These are phyloP conservation scores for Artemisia annua DNA, from an alignment of 129 eudicot genomes.

Conservation along the genomic window DNA sequence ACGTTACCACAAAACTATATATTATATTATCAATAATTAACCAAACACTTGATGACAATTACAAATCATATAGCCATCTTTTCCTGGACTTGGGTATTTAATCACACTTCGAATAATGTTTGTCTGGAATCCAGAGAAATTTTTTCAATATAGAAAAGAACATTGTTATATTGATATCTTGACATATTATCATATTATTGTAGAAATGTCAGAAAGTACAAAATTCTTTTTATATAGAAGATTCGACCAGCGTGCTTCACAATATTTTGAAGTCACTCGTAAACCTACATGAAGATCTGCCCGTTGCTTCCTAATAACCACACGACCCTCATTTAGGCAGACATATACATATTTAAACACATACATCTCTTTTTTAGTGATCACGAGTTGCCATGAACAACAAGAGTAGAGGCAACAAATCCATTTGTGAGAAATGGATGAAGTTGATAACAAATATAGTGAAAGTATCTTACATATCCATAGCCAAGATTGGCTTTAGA, in stretches of 20 bases:
- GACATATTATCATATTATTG: not conserved
- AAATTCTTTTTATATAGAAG: conserved; percentile 35
- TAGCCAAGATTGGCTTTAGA: conserved; percentile 38
- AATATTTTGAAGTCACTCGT: not conserved
- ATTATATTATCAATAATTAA: not conserved
- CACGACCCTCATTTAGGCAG: not conserved
- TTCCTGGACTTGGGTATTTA: not conserved
- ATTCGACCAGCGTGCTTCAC: conserved; percentile 28
- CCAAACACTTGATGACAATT: conserved; percentile 13
- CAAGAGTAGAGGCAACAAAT: conserved; percentile 32
- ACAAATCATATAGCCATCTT: conserved; percentile 5
- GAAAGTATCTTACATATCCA: conserved; percentile 44
- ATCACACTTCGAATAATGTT: conserved; percentile 9
- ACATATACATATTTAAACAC: not conserved
- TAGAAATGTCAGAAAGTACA: conserved; percentile 19
- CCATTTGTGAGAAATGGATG: conserved; percentile 53
- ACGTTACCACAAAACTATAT: conserved; percentile 10
- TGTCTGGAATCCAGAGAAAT: conserved; percentile 35
- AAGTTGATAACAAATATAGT: conserved; percentile 45
- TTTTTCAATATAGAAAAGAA: conserved; percentile 14
- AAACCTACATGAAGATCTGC: no score
- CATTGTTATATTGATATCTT: not conserved
- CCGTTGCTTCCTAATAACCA: conserved; percentile 20
- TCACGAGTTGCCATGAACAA: conserved; percentile 31
- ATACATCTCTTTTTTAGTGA: not conserved